A percentile compares a stretch with the other conserved stretches of the same genome.
Evolutionary conservation across 208 protist genomes (phyloP).

Genomic region (Porcisia hertigi): DNA sequence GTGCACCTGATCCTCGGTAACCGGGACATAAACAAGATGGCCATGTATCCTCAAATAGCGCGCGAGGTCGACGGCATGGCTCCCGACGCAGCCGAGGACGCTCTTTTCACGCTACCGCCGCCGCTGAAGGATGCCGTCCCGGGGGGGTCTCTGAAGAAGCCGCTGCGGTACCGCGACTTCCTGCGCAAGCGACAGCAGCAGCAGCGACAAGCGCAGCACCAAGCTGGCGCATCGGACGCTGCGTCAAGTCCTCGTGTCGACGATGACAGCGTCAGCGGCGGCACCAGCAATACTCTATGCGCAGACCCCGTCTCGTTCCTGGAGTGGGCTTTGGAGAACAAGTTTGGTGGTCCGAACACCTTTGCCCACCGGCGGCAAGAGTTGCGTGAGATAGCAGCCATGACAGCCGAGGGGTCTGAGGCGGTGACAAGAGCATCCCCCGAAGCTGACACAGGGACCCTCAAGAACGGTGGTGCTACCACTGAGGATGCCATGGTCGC

Average conservation of each 20-base stretch:
- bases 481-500: constrained; percentile 57
- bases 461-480: background rate
- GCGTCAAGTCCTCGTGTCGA: background rate
- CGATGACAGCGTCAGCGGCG: background rate
- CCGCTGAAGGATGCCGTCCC: background rate
- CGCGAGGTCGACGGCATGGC: constrained; percentile 18
- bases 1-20: constrained; percentile 91
- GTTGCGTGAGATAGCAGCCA: constrained; percentile 36
- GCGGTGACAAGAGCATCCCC: background rate
- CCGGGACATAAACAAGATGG: constrained; percentile 92
- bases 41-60: constrained; percentile 49
- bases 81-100: constrained; percentile 26
- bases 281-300: background rate
- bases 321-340: constrained; percentile 69
- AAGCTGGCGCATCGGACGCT: background rate
- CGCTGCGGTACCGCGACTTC: constrained; percentile 28
- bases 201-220: constrained; percentile 2
- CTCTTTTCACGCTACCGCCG: constrained; percentile 25
- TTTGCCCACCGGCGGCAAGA: constrained; percentile 77
- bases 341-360: constrained; percentile 55
- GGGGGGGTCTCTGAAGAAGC: constrained; percentile 5
- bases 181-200: background rate
- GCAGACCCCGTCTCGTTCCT: constrained; percentile 48
- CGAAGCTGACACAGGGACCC: background rate
- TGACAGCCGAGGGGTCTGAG: background rate